Conservation (phyloP, 2,329 filamentous ascomycete genomes). For the Aciculosporium take region DNA sequence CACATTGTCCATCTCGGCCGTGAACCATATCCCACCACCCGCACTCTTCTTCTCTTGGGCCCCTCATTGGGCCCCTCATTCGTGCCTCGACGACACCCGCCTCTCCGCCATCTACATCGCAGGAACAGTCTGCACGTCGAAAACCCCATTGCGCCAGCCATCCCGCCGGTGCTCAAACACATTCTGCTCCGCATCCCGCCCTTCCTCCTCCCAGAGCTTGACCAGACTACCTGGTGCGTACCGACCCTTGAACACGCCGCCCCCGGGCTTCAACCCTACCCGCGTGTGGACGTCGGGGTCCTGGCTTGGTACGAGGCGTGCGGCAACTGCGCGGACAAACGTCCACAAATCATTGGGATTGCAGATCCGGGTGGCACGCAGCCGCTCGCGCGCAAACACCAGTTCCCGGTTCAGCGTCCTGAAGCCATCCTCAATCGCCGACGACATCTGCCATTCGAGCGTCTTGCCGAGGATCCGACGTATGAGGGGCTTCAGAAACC, state of each 20-base stretch:
- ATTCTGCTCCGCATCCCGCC: slow-evolving; percentile 50
- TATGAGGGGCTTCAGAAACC: slow-evolving; percentile 72
- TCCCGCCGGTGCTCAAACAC: slow-evolving; percentile 58
- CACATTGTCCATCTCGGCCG: no score
- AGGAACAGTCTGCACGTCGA: slow-evolving; percentile 36
- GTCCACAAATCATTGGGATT: slow-evolving; percentile 65
- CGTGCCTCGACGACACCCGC: not conserved
- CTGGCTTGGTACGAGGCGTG: slow-evolving; percentile 54
- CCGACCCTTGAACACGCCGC: slow-evolving; percentile 59
- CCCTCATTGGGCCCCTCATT: not conserved
- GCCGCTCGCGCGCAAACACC: slow-evolving; percentile 70
- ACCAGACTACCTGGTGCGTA: slow-evolving; percentile 85
- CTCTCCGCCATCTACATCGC: not conserved
- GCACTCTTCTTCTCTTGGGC: no score
- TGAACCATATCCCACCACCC: no score
- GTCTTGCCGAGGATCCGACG: slow-evolving; percentile 67
- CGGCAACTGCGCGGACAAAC: slow-evolving; percentile 70
- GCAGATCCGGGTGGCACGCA: slow-evolving; percentile 73
- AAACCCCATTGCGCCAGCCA: slow-evolving; percentile 80
- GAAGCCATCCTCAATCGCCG: slow-evolving; percentile 54
- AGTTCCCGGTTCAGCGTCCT: slow-evolving; percentile 71
- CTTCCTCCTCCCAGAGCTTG: slow-evolving; percentile 80
- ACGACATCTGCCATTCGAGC: slow-evolving; percentile 64
- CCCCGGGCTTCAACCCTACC: slow-evolving; percentile 49
- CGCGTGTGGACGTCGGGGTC: slow-evolving; percentile 65